Conservation (phyloP, 75 land plant genomes). For the Cupressus sempervirens region DNA sequence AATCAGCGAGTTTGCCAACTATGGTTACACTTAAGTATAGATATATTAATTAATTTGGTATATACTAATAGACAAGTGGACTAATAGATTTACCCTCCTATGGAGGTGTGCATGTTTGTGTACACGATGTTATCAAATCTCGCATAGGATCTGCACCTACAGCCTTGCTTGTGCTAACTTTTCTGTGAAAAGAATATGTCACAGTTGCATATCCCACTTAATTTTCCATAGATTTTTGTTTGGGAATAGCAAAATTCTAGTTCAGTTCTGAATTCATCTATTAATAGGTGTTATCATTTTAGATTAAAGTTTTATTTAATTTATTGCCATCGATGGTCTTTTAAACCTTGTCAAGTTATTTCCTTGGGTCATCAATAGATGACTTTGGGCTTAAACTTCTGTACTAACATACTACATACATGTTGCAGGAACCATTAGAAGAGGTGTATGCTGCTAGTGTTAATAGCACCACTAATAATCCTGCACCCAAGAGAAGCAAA, state of each 20-base stretch:
- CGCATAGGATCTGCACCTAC: neutral
- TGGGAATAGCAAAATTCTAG: neutral
- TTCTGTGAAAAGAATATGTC: too few species aligned
- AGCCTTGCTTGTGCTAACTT: neutral
- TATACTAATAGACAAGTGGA: neutral
- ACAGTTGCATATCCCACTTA: neutral
- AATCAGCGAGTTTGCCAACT: too few species aligned
- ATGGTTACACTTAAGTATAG: neutral
- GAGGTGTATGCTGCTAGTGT: constrained; percentile 54
- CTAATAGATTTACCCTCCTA: neutral
- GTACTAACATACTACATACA: neutral
- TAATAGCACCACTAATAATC: constrained; percentile 30
- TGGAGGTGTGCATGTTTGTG: neutral
- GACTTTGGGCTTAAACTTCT: neutral
- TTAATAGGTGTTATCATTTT: neutral
- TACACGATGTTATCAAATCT: neutral
- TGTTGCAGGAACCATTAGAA: constrained; percentile 36
- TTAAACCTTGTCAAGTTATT: neutral
- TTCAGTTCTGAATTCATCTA: neutral
- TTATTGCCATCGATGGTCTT: neutral
- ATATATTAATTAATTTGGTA: too few species aligned
- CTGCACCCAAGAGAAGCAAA: constrained; percentile 67
- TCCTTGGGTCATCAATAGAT: neutral
- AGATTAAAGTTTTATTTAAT: neutral
- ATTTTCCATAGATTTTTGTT: neutral